phyloP scores from a whole-genome alignment of 1,284 basidiomycete genomes.

The Ceratobasidium sp. region DNA sequence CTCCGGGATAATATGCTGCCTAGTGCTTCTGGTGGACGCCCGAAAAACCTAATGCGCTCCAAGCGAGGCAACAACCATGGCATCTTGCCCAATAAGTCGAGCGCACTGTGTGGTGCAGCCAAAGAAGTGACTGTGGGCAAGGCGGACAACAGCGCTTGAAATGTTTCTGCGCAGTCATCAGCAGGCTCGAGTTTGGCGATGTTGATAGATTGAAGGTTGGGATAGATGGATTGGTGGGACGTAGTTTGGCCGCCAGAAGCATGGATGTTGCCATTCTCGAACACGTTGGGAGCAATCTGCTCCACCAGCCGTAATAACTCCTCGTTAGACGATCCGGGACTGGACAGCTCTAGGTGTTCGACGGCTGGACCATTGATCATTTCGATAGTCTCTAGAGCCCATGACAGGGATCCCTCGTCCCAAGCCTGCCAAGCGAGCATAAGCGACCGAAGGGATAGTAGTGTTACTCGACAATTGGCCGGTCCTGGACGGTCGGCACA shows the following conservation, averaged over 20 bases:
- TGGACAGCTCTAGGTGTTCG: not conserved
- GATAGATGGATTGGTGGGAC: not conserved
- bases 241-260: not conserved
- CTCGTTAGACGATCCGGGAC: not conserved
- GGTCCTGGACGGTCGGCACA: not conserved
- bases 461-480: not conserved
- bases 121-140: not conserved
- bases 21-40: not conserved
- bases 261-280: not conserved
- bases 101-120: not conserved
- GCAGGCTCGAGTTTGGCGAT: not conserved
- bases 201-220: not conserved
- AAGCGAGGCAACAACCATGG: not conserved
- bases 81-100: not conserved
- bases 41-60: not conserved
- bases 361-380: constrained; percentile 14
- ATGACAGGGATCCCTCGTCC: not conserved
- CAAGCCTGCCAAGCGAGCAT: not conserved
- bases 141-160: not conserved
- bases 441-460: constrained; percentile 17
- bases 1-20: not conserved
- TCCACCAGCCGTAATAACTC: not conserved
- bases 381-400: not conserved
- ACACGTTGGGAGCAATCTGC: not conserved
- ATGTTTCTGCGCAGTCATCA: not conserved